Evolutionary conservation across 768 basidiomycete species (phyloP).

Genomic region (Tricholoma terreum): DNA sequence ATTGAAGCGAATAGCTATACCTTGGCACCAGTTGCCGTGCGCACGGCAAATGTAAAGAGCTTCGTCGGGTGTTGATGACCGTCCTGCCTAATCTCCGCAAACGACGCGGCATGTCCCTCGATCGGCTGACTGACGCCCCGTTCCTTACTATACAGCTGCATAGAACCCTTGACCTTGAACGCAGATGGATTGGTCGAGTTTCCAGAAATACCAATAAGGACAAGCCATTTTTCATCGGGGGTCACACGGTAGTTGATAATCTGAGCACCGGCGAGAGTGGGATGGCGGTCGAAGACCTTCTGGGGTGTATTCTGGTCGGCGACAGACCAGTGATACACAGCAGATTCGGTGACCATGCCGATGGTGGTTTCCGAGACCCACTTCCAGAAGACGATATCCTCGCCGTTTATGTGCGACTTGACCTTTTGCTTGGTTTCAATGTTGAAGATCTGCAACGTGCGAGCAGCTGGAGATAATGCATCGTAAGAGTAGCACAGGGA

Average conservation of each 20-base stretch:
- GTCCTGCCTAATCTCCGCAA: slow-evolving; percentile 88
- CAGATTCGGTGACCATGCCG: slow-evolving; percentile 91
- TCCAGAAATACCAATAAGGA: slow-evolving; percentile 91
- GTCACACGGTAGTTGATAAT: slow-evolving; percentile 98
- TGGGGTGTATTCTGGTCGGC: slow-evolving; percentile 74
- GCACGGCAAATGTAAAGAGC: slow-evolving; percentile 91
- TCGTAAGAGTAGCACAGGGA: slow-evolving; percentile 9
- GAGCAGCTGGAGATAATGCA: slow-evolving; percentile 58
- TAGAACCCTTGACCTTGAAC: slow-evolving; percentile 98
- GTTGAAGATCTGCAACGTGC: slow-evolving; percentile 97
- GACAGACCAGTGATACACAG: slow-evolving; percentile 91
- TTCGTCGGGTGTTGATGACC: slow-evolving; percentile 84
- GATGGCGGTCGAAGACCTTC: slow-evolving; percentile 96
- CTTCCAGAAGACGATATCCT: slow-evolving; percentile 98
- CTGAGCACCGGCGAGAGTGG: slow-evolving; percentile 89
- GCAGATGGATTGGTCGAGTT: slow-evolving; percentile 90
- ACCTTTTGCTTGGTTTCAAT: slow-evolving; percentile 98
- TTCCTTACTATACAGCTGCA: slow-evolving; percentile 95
- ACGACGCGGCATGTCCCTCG: slow-evolving; percentile 96
- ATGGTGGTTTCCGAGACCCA: slow-evolving; percentile 92
- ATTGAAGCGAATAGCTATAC: slow-evolving; percentile 40
- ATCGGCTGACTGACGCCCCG: slow-evolving; percentile 95
- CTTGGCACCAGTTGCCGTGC: slow-evolving; percentile 97
- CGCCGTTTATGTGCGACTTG: slow-evolving; percentile 89
- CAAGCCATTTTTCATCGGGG: slow-evolving; percentile 94